Base-by-base conservation (phyloP, 2,329 filamentous ascomycete species). In the Pyrenophora tritici-repentis region DNA sequence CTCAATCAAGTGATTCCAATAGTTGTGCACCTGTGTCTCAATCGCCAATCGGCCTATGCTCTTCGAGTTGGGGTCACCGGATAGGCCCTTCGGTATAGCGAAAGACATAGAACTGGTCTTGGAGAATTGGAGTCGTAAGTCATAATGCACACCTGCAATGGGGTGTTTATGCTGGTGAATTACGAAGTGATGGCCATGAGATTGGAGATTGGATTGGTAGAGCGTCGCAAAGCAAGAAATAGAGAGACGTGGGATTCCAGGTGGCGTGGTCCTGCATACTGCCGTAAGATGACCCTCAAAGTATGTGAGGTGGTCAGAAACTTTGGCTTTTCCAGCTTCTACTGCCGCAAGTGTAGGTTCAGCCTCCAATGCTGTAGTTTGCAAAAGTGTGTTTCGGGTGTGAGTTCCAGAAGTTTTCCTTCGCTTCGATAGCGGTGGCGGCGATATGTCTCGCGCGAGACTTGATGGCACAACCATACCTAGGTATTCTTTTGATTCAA, bases 141-240 rank as follows among this genome's bases (percentile, higher is more conserved):
- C 22, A 7, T 24, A 24, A 9, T 24, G 22, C 22, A 24, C 79
- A 18, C 87, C 86, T 8, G 87, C 85, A 36, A 88, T 69, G 1
- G 87, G 87, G 65, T 90, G 87, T 63, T 89, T 86, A 66, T 90
- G 86, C 65, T 90, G 86, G 67, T 90, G 86, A 32, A 90, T 79
- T 43, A 90, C 83, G 63, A 89, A 90, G 32, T 77, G 73, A 17
- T 71, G 70, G 7, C 81, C 81, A 36, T 77, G 53, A 0, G 66
- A 47, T 49, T 78, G 71, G 42, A 76, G 67, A 56, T 81, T 82
- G 9, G 74, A 68, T n/a, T 63, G 61, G 61, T 83, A 84, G 2
- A 83, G 65, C 3, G 72, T 62, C 18, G 66, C 52, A 68, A 79
- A 83, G 1, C 73, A 68, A 2, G 67, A 26, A 17, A 81, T 75